phyloP scores from a whole-genome alignment of 345 rosid genomes.

The Bruguiera sexangula region DNA sequence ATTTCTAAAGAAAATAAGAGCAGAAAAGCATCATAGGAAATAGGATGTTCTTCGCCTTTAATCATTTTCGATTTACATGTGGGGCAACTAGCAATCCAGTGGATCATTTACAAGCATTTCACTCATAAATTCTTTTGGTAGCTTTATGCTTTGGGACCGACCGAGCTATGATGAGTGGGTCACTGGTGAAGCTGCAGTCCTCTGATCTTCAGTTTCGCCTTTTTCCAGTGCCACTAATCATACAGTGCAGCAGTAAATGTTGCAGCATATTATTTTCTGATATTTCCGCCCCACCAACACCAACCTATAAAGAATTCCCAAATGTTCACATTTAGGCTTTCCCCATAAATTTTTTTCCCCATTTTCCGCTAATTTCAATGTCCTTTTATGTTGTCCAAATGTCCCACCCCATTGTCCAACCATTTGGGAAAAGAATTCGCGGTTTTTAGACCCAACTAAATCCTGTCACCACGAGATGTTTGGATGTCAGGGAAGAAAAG shows the following conservation, averaged over 20 bases:
- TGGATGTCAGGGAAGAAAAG: too few species aligned
- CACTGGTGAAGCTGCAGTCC: constrained; percentile 15
- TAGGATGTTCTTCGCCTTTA: neutral
- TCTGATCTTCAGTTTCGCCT: constrained; percentile 19
- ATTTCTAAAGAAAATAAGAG: constrained; percentile 5
- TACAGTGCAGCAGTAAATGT: neutral
- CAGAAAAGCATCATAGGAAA: constrained; percentile 17
- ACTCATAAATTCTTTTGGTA: constrained; percentile 24
- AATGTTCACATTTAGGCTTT: too few species aligned
- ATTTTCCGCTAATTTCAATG: neutral
- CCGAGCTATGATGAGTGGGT: constrained; percentile 33
- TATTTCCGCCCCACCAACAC: constrained; percentile 6
- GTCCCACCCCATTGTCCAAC: neutral
- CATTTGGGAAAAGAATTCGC: neutral
- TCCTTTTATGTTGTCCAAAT: neutral
- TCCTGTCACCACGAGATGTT: too few species aligned
- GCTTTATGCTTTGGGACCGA: constrained; percentile 20
- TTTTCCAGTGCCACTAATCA: constrained; percentile 20
- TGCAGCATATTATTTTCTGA: constrained; percentile 12
- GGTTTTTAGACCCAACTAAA: too few species aligned
- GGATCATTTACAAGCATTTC: constrained; percentile 34
- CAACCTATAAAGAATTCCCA: too few species aligned
- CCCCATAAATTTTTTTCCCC: too few species aligned
- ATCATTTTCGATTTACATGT: constrained; percentile 10
- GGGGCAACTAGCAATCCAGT: constrained; percentile 34